Evolutionary conservation across 108 stramenopile genomes (phyloP), one percentile per base, ranked within the genome.

Genomic region (Cyclotella cryptica): DNA sequence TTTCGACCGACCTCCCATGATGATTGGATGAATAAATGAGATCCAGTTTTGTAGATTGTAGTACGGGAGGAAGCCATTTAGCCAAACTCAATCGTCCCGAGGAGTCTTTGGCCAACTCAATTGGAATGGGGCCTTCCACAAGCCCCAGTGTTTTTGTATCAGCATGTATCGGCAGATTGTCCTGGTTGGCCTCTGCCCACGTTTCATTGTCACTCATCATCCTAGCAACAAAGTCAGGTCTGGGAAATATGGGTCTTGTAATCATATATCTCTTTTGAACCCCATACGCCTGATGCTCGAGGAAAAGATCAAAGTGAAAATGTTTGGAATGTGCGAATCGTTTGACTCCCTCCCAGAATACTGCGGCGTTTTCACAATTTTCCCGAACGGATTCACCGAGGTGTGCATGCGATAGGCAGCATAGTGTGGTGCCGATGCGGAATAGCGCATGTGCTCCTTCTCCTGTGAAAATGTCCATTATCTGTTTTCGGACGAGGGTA

Each of bases 41-140:
- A 39, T 85, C 84, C 8, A 85, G 49, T 66, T 81, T 81, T n/a
- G 80, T 80, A 17, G 79, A 80, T 55, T 81, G 84, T 14, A 79
- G 58, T 12, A 51, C 66, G 52, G 73, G 75, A 13, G 84, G 84
- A 21, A 85, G 66, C 84, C 84, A 85, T 64, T 72, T 71, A 0
- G 84, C 74, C 30, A 85, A 55, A 39, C 18, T n/a, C 60, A 78
- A 57, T 52, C 83, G 63, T 12, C 68, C 79, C 5, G 52, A 27
- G 59, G 72, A 75, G n/a, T 79, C 66, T 55, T 71, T 78, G 3
- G 76, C 83, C 43, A 84, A 64, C 29, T 30, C 65, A 54, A 83
- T 83, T 30, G 81, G 81, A 66, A 77, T 26, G 19, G 41, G 14
- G 15, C 73, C 60, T 21, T 83, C 77, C 30, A 78, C 54, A 8